Conservation (phyloP, 805 yeast species). For the Candida cerambycidarum region DNA sequence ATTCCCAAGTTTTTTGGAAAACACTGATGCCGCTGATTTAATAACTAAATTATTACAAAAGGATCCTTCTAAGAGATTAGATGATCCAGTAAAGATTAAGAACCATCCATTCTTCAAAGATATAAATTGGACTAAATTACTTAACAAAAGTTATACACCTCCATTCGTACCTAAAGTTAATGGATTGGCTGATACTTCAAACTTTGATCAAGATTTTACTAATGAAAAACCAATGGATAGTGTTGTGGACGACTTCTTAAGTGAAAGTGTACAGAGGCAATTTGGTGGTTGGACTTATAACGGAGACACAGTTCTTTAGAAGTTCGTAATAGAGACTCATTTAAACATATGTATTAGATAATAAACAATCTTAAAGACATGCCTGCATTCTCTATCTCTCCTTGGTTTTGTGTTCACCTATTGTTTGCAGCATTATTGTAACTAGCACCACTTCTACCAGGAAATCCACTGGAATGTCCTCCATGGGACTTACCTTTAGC, state of each 20-base stretch:
- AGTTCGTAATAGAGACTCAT: not conserved
- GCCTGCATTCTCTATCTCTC: conserved; percentile 1
- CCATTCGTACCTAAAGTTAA: conserved; percentile 93
- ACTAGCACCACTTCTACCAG: conserved; percentile 37
- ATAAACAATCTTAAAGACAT: too few species aligned
- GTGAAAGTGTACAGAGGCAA: conserved; percentile 95
- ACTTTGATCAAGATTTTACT: conserved; percentile 91
- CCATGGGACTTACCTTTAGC: conserved; percentile 30
- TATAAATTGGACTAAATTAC: conserved; percentile 84
- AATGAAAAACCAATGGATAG: conserved; percentile 92
- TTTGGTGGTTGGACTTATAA: conserved; percentile 99
- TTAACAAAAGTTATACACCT: conserved; percentile 86
- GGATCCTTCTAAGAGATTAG: conserved; percentile 78
- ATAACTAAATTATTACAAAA: conserved; percentile 73
- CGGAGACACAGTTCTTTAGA: conserved; percentile 45
- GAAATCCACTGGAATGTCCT: conserved; percentile 28
- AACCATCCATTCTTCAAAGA: conserved; percentile 82
- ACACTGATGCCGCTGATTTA: conserved; percentile 80
- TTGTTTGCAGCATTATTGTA: conserved; percentile 37
- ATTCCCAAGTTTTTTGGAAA: conserved; percentile 82
- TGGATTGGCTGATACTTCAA: conserved; percentile 84
- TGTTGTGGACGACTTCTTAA: conserved; percentile 87
- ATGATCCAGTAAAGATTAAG: conserved; percentile 83
- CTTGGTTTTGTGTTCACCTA: not conserved
- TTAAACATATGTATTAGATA: not conserved